Conservation (phyloP, 441 rosid species). For the Macaranga tanarius region DNA sequence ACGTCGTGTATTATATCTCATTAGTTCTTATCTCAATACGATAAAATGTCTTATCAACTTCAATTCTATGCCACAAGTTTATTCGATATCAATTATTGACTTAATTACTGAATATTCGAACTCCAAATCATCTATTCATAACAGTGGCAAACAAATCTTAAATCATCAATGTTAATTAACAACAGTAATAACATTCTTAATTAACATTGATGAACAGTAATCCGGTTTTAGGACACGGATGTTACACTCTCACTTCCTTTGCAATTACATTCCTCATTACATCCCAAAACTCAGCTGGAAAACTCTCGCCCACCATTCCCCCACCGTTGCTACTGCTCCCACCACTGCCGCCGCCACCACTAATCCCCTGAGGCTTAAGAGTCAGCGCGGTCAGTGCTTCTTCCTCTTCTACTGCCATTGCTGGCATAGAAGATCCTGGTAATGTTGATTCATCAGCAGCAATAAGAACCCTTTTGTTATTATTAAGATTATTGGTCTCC, state of each 20-base stretch:
- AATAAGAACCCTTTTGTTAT: neutral
- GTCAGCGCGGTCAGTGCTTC: conserved; percentile 64
- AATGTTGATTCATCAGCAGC: neutral
- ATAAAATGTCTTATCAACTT: too few species aligned
- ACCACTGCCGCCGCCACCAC: conserved; percentile 23
- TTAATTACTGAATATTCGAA: too few species aligned
- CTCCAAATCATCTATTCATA: too few species aligned
- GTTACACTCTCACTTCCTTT: conserved; percentile 63
- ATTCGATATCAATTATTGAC: too few species aligned
- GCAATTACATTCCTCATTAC: conserved; percentile 67
- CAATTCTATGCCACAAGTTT: too few species aligned
- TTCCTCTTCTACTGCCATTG: conserved; percentile 30
- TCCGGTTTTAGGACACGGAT: too few species aligned
- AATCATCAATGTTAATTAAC: too few species aligned
- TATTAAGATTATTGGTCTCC: neutral
- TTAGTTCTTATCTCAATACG: too few species aligned
- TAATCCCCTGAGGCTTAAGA: conserved; percentile 55
- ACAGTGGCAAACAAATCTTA: too few species aligned
- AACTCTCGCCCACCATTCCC: conserved; percentile 25
- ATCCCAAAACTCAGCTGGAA: conserved; percentile 67
- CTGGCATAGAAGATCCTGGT: conserved; percentile 19
- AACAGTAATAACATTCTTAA: too few species aligned
- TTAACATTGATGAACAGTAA: too few species aligned
- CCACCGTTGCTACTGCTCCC: conserved; percentile 18
- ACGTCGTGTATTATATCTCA: too few species aligned